Base-by-base conservation (phyloP, 768 basidiomycete genomes). In the Amylocystis lapponica region DNA sequence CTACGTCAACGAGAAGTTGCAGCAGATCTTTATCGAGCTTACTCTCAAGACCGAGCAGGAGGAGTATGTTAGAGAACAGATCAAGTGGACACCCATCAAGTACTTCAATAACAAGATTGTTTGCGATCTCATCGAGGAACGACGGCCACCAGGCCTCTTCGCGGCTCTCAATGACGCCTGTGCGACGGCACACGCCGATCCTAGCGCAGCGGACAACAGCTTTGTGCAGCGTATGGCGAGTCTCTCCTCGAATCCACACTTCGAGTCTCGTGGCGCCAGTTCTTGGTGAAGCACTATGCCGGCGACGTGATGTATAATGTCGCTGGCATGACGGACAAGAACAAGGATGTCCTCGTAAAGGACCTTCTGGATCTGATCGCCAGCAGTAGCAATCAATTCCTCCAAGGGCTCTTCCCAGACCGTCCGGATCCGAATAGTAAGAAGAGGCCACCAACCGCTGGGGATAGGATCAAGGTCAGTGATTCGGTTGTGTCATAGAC, bases 1-100 rank as follows among this genome's bases (percentile, higher is more conserved):
- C 71, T 99, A 99, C 57, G 96, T 98, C 69, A 99, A 99, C 74
- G 96, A 99, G 67, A 99, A 99, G 67, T 76, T 99, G 20, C 95
- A 99, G 56, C 95, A 95, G 61, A 99, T 98, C 58, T 99, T 99
- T 69, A 99, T 99, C 57, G 94, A 99, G 64, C 74, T 99, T 38
- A 99, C 96, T 0, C 73, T 99, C 59, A 99, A 99, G 73, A 93
- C 95, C 14, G 96, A 99, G 60, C 96, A 99, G 64, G 96, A 99
- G 61, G 96, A 99, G 66, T 99, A 99, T 58, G 92, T 97, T 22
- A 79, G 89, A 44, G 96, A 99, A 65, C 86, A 95, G 64, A 99
- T 99, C 69, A 90, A 97, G 65, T 99, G 96, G 96, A 95, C 86
- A 0, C 94, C 94, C 0, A 99, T 99, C 75, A 93, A 97, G 55